Evolutionary conservation across 768 basidiomycete genomes (phyloP), one percentile per base, ranked within the genome.

Genomic region (Boletus eberwhitei): DNA sequence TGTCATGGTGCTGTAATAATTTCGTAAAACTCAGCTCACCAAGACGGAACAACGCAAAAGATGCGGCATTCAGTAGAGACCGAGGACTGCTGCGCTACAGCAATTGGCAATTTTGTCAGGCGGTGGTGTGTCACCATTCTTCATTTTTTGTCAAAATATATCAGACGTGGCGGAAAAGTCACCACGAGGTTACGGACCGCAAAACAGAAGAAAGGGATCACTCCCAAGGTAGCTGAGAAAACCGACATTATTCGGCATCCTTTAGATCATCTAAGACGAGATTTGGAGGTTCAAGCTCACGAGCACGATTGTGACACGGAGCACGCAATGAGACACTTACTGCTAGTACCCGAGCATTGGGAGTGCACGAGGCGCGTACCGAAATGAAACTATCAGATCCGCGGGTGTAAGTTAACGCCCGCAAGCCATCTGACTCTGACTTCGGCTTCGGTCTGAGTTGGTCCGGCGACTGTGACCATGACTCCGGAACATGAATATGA

Each of bases 1-100:
- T 39, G 68, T 59, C 65, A 60, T 48, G 44, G 49, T 66, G 50
- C 17, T 60, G 68, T 72, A 61, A 72, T 61, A n/a, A 64, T 71
- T 53, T 62, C 69, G 67, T 67, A 72, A 72, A 67, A 58, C 24
- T 59, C 26, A 55, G 47, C 68, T 61, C 60, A 66, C 56, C 52
- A 50, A 37, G 47, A 52, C 49, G 59, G 60, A 70, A 59, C 56
- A 56, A 24, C 52, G 54, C 50, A 13, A 54, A 43, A 48, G 41
- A 58, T 50, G 57, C 51, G 64, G 59, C 42, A 51, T 50, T 44
- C 47, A 53, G 45, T 16, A 34, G 39, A 35, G 34, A 52, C 52
- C 48, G 54, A 67, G 48, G 42, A 57, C 52, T 45, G 36, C 35
- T 60, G 55, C 21, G 45, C 34, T 42, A 40, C 22, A 43, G 48